Percentiles rank a stretch among this genome's conserved stretches.
Evolutionary conservation across 805 yeast species (phyloP).

Genomic region (Sungouiozyma intestinalis): DNA sequence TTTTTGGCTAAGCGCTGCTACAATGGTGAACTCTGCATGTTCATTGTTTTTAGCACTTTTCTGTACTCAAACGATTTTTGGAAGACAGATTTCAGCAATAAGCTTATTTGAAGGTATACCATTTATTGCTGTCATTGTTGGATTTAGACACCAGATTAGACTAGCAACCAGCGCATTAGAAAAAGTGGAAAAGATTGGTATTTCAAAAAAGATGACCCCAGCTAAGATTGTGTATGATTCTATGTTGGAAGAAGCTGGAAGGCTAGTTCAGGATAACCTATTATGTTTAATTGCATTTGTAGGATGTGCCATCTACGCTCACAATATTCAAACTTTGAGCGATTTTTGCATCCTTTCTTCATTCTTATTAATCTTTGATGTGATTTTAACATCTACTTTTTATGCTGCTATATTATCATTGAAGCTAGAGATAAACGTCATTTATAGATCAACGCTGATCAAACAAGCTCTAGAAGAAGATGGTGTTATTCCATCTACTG

Average conservation of each 20-base stretch:
- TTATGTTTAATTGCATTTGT: constrained; percentile 62
- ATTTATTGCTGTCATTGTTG: constrained; percentile 82
- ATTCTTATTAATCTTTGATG: constrained; percentile 59
- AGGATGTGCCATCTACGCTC: constrained; percentile 54
- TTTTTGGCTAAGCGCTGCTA: constrained; percentile 77
- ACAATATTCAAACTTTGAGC: constrained; percentile 58
- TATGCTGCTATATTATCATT: constrained; percentile 74
- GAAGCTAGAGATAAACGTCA: constrained; percentile 79
- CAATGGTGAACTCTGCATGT: constrained; percentile 66
- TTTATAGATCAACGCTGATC: constrained; percentile 69
- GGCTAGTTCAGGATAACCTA: constrained; percentile 57
- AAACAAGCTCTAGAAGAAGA: constrained; percentile 84
- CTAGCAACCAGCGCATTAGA: constrained; percentile 52
- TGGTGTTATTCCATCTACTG: constrained; percentile 68
- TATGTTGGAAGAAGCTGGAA: constrained; percentile 29
- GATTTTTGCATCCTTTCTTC: constrained; percentile 74
- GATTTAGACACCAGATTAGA: constrained; percentile 76
- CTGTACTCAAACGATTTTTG: constrained; percentile 45
- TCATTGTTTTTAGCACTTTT: constrained; percentile 75
- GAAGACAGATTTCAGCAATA: constrained; percentile 55
- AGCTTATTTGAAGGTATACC: constrained; percentile 87
- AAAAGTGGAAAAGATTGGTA: constrained; percentile 25
- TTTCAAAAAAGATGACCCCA: constrained; percentile 24
- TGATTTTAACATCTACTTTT: constrained; percentile 66
- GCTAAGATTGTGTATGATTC: constrained; percentile 27